These are phyloP conservation scores for Fragosphaeria purpurea DNA, from an alignment of 2,329 filamentous ascomycete species.

Conservation along the genomic window DNA sequence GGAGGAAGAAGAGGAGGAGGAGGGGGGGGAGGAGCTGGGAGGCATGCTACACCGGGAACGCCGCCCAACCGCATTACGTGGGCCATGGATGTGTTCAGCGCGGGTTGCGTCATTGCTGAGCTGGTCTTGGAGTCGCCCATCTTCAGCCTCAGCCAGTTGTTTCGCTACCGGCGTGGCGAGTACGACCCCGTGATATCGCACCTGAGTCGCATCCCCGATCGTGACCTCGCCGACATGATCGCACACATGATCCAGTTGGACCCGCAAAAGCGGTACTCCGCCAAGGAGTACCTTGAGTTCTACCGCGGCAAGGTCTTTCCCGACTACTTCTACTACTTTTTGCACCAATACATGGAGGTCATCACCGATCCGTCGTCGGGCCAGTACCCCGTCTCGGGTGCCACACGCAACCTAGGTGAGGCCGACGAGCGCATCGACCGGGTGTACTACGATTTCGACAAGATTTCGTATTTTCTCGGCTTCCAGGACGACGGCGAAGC, in stretches of 20 bases:
- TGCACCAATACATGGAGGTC: slow-evolving; percentile 95
- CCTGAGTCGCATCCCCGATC: slow-evolving; percentile 77
- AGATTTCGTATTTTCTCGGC: slow-evolving; percentile 89
- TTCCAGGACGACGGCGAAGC: slow-evolving; percentile 43
- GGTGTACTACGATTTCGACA: slow-evolving; percentile 91
- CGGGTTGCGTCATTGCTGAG: slow-evolving; percentile 92
- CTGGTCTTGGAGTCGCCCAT: slow-evolving; percentile 90
- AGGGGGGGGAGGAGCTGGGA: background rate
- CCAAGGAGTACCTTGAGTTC: slow-evolving; percentile 86
- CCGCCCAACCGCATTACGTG: slow-evolving; percentile 43
- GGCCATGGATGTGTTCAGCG: slow-evolving; percentile 99
- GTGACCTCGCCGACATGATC: slow-evolving; percentile 78
- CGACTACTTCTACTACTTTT: slow-evolving; percentile 91
- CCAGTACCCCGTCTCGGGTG: slow-evolving; percentile 58
- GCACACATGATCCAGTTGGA: slow-evolving; percentile 94
- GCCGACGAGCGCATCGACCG: slow-evolving; percentile 90
- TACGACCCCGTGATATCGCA: slow-evolving; percentile 79
- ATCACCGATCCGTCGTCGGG: slow-evolving; percentile 86
- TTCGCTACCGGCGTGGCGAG: slow-evolving; percentile 85
- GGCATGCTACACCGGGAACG: background rate
- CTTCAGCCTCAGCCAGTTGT: slow-evolving; percentile 95
- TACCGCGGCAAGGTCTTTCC: slow-evolving; percentile 91
- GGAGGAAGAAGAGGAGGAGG: background rate
- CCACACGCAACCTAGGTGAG: slow-evolving; percentile 65
- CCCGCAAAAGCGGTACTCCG: slow-evolving; percentile 82